Percentiles rank a stretch among this genome's conserved stretches.
These are phyloP conservation scores for Umbilicaria muhlenbergii DNA, from an alignment of 495 filamentous ascomycete genomes.

Conservation along the genomic window DNA sequence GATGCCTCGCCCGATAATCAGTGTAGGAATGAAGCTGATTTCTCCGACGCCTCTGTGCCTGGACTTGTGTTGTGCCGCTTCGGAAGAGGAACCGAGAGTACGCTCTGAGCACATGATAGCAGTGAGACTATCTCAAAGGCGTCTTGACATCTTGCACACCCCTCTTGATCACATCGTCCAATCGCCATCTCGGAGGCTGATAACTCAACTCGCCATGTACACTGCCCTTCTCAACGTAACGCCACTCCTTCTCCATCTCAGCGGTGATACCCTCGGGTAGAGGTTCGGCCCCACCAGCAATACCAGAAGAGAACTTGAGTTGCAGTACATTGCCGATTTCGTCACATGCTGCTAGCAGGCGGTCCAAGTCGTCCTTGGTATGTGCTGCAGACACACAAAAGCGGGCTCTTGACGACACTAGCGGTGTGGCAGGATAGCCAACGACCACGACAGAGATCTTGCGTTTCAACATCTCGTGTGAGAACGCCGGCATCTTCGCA, in stretches of 20 bases:
- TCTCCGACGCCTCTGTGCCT: no score
- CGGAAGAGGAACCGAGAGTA: no score
- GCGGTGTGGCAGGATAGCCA: slow-evolving; percentile 92
- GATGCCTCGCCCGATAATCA: no score
- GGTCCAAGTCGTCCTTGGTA: slow-evolving; percentile 95
- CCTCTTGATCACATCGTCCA: slow-evolving; percentile 19
- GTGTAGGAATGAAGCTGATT: no score
- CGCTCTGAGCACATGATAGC: no score
- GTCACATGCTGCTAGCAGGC: slow-evolving; percentile 77
- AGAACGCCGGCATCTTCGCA: slow-evolving; percentile 94
- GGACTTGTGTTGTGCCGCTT: no score
- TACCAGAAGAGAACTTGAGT: slow-evolving; percentile 86
- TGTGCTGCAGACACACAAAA: slow-evolving; percentile 95
- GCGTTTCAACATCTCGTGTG: slow-evolving; percentile 91
- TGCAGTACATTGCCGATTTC: slow-evolving; percentile 85
- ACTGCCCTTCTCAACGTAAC: slow-evolving; percentile 21
- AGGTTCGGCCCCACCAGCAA: slow-evolving; percentile 74
- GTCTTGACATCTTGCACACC: slow-evolving; percentile 22
- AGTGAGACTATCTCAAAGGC: slow-evolving; percentile 16
- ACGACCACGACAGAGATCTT: slow-evolving; percentile 98
- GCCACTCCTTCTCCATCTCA: slow-evolving; percentile 58
- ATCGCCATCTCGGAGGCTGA: slow-evolving; percentile 20
- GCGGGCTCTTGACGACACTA: slow-evolving; percentile 82
- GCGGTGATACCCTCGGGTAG: slow-evolving; percentile 48
- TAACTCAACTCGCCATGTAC: slow-evolving; percentile 6